These are phyloP conservation scores for Wickerhamomyces sp. DNA, from an alignment of 1,139 yeast species.

Conservation along the genomic window DNA sequence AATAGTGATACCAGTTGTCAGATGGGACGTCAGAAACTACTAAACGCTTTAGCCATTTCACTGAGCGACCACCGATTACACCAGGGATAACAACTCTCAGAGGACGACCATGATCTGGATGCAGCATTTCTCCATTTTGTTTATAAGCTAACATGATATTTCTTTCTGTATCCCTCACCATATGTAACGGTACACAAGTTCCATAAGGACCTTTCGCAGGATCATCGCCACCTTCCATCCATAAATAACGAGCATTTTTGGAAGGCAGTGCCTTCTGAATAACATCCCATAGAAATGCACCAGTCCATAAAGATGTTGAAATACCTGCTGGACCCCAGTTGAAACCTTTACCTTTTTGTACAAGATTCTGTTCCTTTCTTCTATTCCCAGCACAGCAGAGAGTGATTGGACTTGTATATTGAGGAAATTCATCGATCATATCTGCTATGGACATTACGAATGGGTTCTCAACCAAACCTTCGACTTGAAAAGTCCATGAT, in stretches of 20 bases:
- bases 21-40: constrained; percentile 29
- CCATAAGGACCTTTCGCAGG: constrained; percentile 33
- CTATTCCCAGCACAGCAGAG: constrained; percentile 33
- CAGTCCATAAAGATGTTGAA: constrained; percentile 33
- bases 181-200: constrained; percentile 26
- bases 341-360: constrained; percentile 30
- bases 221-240: constrained; percentile 31
- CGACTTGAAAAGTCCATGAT: constrained; percentile 27
- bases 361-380: constrained; percentile 32
- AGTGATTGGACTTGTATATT: constrained; percentile 29
- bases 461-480: constrained; percentile 29
- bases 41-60: constrained; percentile 29
- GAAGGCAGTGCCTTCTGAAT: constrained; percentile 25
- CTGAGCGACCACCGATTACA: constrained; percentile 32
- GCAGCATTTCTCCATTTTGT: constrained; percentile 29
- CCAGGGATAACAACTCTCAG: constrained; percentile 32
- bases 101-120: constrained; percentile 33
- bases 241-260: constrained; percentile 25
- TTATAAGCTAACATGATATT: constrained; percentile 29
- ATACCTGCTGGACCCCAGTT: constrained; percentile 33
- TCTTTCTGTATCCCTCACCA: constrained; percentile 29
- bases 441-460: constrained; percentile 21
- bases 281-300: constrained; percentile 27
- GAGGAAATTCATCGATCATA: constrained; percentile 25
- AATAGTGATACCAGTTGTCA: constrained; percentile 31